Evolutionary conservation across 2,329 filamentous ascomycete genomes (phyloP), one percentile per base, ranked within the genome.

Genomic region (Tympanopsis confertula): DNA sequence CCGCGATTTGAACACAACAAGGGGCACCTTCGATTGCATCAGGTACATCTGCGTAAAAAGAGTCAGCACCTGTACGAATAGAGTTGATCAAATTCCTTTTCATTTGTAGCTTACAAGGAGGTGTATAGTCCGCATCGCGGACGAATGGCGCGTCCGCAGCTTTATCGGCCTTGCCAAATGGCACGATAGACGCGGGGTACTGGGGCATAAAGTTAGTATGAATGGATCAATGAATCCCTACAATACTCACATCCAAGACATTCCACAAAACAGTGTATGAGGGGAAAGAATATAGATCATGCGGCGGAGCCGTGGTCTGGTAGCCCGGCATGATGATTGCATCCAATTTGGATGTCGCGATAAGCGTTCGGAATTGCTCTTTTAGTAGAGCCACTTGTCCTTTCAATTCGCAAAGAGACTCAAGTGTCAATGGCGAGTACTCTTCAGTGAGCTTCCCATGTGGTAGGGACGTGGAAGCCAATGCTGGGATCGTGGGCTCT

Each of bases 31-130:
- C n/a, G n/a, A n/a, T n/a, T n/a, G n/a, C n/a, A n/a, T n/a, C n/a
- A n/a, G n/a, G n/a, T n/a, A n/a, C n/a, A n/a, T n/a, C n/a, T n/a
- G n/a, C n/a, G n/a, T n/a, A n/a, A n/a, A n/a, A n/a, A n/a, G n/a
- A n/a, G n/a, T n/a, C n/a, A n/a, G n/a, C n/a, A n/a, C n/a, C n/a
- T 41, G 35, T 35, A 35, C 44, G 5, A 19, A 41, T 37, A 22
- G 14, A 33, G 19, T 19, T 30, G 29, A 20, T 15, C 3, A 28
- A 24, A 13, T 30, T 32, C 13, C 26, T 26, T 19, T 36, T 5
- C 19, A 30, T 2, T 35, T 39, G 13, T 42, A 39, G 35, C 32
- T 1, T 49, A 38, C 30, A 33, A 13, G 15, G 12, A 13, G 30
- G 30, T 7, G 17, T 17, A 18, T 33, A 33, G 7, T 10, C 12